Conservation (phyloP, 1,284 basidiomycete species). For the Ganoderma lingzhi region DNA sequence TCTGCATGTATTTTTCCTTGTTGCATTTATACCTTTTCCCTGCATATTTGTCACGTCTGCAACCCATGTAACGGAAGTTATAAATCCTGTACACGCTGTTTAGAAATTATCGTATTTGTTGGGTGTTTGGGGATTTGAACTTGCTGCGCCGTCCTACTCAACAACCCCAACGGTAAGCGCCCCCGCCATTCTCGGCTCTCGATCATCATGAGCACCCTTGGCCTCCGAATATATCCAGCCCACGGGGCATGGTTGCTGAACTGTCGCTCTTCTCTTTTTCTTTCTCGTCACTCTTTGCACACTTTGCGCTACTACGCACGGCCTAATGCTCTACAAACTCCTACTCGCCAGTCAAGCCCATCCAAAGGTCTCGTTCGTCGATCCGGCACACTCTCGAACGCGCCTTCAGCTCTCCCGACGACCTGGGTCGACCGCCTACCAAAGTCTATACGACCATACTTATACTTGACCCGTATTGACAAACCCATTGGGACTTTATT, state of each 20-base stretch:
- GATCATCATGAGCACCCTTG: slow-evolving; percentile 23
- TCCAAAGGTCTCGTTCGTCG: slow-evolving; percentile 13
- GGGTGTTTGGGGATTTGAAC: neutral
- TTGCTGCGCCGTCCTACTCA: neutral
- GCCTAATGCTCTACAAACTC: neutral
- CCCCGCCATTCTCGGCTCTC: neutral
- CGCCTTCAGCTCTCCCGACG: slow-evolving; percentile 34
- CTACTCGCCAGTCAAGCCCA: slow-evolving; percentile 11
- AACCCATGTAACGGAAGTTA: slow-evolving; percentile 32
- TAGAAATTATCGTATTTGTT: neutral
- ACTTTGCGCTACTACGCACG: slow-evolving; percentile 16
- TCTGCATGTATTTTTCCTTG: slow-evolving; percentile 27
- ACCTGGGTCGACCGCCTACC: slow-evolving; percentile 80
- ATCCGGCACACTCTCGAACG: slow-evolving; percentile 27
- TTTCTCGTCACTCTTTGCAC: slow-evolving; percentile 8
- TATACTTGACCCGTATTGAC: slow-evolving; percentile 89
- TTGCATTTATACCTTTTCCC: slow-evolving; percentile 35
- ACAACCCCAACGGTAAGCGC: slow-evolving; percentile 9
- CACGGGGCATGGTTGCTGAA: neutral
- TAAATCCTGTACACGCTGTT: neutral
- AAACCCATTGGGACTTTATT: slow-evolving; percentile 96
- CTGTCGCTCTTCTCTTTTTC: neutral
- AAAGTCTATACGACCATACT: slow-evolving; percentile 72
- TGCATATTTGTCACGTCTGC: slow-evolving; percentile 27
- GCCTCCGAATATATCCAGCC: slow-evolving; percentile 14